Evolutionary conservation across 495 filamentous ascomycete genomes (phyloP).

Genomic region (Podospora appendiculata): DNA sequence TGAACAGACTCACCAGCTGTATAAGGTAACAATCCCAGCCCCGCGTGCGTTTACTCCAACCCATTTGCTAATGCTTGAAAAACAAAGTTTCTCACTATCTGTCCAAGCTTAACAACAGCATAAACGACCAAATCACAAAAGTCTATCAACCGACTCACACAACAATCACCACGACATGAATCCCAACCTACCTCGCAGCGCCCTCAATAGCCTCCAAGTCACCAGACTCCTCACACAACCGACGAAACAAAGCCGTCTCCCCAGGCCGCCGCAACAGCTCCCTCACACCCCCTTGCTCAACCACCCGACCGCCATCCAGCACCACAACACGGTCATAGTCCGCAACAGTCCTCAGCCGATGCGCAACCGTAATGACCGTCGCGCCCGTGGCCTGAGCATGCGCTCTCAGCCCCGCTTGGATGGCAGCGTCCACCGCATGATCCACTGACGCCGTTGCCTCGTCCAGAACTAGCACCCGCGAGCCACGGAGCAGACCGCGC

Average conservation of each 20-base stretch:
- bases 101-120: no score
- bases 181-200: background rate
- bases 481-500: constrained; percentile 2
- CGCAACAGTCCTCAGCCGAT: constrained; percentile 42
- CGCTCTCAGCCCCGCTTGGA: constrained; percentile 2
- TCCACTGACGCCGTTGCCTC: constrained; percentile 11
- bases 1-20: no score
- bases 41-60: no score
- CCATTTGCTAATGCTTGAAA: no score
- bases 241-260: background rate
- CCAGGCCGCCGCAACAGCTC: constrained; percentile 16
- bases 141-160: no score
- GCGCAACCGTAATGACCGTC: constrained; percentile 44
- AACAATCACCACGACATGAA: no score
- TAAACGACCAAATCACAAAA: no score
- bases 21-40: no score
- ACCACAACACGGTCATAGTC: constrained; percentile 45
- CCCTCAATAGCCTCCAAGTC: background rate
- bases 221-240: background rate
- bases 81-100: no score
- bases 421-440: constrained; percentile 4
- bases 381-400: background rate
- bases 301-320: constrained; percentile 35
- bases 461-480: constrained; percentile 10
- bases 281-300: constrained; percentile 35